Evolutionary conservation across 441 rosid species (phyloP).

Genomic region (California macrophylla): DNA sequence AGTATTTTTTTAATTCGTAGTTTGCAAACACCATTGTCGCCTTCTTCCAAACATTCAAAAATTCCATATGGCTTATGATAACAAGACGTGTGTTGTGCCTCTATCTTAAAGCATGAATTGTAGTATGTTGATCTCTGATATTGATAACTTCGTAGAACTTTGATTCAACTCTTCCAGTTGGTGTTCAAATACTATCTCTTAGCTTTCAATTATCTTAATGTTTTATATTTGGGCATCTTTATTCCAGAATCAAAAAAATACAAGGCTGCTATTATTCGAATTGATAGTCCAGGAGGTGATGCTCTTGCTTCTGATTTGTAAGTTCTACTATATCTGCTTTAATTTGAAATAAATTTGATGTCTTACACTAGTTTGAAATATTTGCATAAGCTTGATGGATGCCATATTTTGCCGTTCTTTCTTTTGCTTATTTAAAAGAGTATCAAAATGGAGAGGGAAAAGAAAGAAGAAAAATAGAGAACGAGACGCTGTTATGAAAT

Average conservation of each 20-base stretch:
- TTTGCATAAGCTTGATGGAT: constrained; percentile 1
- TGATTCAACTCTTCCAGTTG: not conserved
- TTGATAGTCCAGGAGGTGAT: constrained; percentile 98
- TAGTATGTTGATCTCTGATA: too few relatives aligned
- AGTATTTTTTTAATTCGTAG: not conserved
- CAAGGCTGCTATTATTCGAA: constrained; percentile 83
- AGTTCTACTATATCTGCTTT: constrained; percentile 30
- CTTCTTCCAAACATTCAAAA: too few relatives aligned
- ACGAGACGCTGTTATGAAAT: not conserved
- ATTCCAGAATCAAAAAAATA: constrained; percentile 55
- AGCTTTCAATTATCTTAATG: not conserved
- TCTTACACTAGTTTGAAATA: not conserved
- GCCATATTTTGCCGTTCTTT: not conserved
- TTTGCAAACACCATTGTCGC: too few relatives aligned
- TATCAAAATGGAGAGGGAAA: not conserved
- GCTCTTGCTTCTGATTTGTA: constrained; percentile 98
- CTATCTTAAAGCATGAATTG: not conserved
- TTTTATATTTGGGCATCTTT: constrained; percentile 7
- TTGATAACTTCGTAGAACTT: not conserved
- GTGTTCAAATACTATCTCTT: not conserved
- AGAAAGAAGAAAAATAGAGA: constrained; percentile 3
- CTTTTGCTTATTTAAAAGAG: not conserved
- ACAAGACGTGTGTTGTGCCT: not conserved
- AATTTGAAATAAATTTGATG: constrained; percentile 1
- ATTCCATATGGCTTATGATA: too few relatives aligned